phyloP scores from a whole-genome alignment of 148 eudicot genomes.

The Salicornia ramosissima region DNA sequence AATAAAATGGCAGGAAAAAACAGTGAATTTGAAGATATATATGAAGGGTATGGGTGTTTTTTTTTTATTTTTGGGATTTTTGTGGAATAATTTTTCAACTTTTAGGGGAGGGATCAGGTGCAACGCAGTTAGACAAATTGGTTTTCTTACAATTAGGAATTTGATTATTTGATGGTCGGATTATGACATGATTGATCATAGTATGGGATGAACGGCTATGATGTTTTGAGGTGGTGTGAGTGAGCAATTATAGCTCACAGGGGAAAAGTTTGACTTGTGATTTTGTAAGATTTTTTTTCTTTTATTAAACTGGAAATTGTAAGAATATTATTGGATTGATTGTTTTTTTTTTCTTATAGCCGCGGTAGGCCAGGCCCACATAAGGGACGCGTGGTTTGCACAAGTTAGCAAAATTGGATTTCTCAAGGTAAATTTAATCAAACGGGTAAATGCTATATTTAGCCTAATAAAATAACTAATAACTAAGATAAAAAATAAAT shows the following conservation, averaged over 20 bases:
- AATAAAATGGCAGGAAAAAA: neutral
- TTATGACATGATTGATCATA: too few relatives aligned
- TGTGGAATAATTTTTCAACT: constrained; percentile 2
- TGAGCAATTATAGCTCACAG: neutral
- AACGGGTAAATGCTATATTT: too few relatives aligned
- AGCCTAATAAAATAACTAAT: too few relatives aligned
- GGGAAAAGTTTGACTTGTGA: constrained; percentile 13
- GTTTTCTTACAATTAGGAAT: too few relatives aligned
- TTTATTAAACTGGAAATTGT: too few relatives aligned
- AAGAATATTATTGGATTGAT: neutral
- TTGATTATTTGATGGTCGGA: neutral
- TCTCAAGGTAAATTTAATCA: too few relatives aligned
- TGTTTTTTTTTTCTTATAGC: neutral
- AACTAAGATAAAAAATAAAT: too few relatives aligned
- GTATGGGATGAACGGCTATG: constrained; percentile 10
- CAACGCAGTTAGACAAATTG: neutral
- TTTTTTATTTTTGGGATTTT: neutral
- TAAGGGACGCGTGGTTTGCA: constrained; percentile 22
- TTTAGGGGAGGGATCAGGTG: constrained; percentile 8
- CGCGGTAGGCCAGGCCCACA: constrained; percentile 7
- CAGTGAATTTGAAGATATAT: neutral
- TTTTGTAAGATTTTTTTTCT: neutral
- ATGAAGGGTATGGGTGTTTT: neutral
- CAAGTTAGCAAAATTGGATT: constrained; percentile 10
- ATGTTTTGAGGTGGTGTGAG: neutral